Conservation (phyloP, 805 yeast species). For the Isabelozyma rhagii region DNA sequence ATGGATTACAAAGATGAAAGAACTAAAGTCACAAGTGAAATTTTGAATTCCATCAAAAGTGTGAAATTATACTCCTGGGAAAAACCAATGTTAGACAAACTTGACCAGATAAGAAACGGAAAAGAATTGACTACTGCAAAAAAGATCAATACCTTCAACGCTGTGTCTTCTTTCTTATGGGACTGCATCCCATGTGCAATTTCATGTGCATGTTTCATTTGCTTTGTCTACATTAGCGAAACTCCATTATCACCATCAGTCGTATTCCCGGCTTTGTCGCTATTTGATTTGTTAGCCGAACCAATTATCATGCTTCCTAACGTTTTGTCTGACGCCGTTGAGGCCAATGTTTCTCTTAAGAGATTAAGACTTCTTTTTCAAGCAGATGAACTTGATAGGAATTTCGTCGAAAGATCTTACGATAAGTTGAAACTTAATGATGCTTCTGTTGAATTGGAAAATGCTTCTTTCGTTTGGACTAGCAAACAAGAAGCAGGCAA, state of each 20-base stretch:
- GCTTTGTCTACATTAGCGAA: slow-evolving; percentile 20
- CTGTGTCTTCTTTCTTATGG: slow-evolving; percentile 33
- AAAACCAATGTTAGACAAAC: slow-evolving; percentile 32
- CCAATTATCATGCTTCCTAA: slow-evolving; percentile 33
- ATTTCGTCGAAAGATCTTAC: slow-evolving; percentile 15
- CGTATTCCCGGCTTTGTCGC: slow-evolving; percentile 38
- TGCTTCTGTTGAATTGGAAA: slow-evolving; percentile 19
- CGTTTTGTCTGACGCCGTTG: slow-evolving; percentile 23
- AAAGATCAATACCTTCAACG: slow-evolving; percentile 29
- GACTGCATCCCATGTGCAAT: slow-evolving; percentile 36
- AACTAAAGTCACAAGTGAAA: slow-evolving; percentile 35
- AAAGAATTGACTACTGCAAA: slow-evolving; percentile 28
- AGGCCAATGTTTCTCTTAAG: slow-evolving; percentile 27
- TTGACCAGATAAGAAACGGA: slow-evolving; percentile 30
- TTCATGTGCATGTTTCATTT: slow-evolving; percentile 29
- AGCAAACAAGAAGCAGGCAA: too few species aligned
- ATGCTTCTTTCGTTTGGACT: slow-evolving; percentile 28
- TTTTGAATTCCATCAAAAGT: slow-evolving; percentile 34
- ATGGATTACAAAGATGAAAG: slow-evolving; percentile 37
- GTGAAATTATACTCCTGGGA: slow-evolving; percentile 44
- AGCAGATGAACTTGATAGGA: slow-evolving; percentile 31
- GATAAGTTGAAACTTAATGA: slow-evolving; percentile 16
- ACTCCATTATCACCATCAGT: slow-evolving; percentile 32
- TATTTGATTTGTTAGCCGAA: slow-evolving; percentile 33
- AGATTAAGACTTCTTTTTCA: slow-evolving; percentile 31